Percentiles rank a stretch among this genome's conserved stretches.
These are phyloP conservation scores for Geosmithia putterillii DNA, from an alignment of 2,329 filamentous ascomycete species.

Conservation along the genomic window DNA sequence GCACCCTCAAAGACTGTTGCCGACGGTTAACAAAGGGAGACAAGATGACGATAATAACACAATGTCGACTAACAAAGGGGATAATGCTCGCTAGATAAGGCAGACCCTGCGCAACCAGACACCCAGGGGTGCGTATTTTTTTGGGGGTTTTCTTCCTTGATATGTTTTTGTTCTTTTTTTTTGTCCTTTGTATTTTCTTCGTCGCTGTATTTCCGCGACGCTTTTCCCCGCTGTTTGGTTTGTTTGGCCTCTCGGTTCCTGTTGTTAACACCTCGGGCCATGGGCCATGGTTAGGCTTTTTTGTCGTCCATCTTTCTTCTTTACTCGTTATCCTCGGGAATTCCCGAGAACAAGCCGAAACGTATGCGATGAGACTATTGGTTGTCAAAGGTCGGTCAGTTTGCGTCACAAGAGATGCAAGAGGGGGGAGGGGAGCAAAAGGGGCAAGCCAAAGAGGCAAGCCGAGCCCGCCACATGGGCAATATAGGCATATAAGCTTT, in stretches of 20 bases:
- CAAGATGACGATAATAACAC: background rate
- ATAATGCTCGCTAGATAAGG: background rate
- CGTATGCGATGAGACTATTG: slow-evolving; percentile 50
- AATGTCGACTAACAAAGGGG: background rate
- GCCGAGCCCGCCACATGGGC: too few relatives aligned
- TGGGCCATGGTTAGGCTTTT: slow-evolving; percentile 8
- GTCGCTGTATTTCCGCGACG: background rate
- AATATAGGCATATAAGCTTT: background rate
- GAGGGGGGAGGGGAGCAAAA: background rate
- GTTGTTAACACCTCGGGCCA: background rate
- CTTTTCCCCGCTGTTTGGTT: background rate
- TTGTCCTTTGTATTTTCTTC: too few relatives aligned
- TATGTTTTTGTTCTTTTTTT: background rate
- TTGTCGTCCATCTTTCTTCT: slow-evolving; percentile 6
- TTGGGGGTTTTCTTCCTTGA: background rate
- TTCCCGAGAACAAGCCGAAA: slow-evolving; percentile 60
- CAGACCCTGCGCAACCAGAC: background rate
- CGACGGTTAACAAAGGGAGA: background rate
- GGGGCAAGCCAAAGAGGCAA: background rate
- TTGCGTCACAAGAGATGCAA: background rate
- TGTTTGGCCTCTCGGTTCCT: slow-evolving; percentile 9
- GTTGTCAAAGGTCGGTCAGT: slow-evolving; percentile 5
- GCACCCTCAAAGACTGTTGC: background rate
- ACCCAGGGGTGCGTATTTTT: background rate
- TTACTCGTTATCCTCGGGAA: slow-evolving; percentile 41